These are phyloP conservation scores for Alternaria metachromatica DNA, from an alignment of 2,329 filamentous ascomycete genomes.

Conservation along the genomic window DNA sequence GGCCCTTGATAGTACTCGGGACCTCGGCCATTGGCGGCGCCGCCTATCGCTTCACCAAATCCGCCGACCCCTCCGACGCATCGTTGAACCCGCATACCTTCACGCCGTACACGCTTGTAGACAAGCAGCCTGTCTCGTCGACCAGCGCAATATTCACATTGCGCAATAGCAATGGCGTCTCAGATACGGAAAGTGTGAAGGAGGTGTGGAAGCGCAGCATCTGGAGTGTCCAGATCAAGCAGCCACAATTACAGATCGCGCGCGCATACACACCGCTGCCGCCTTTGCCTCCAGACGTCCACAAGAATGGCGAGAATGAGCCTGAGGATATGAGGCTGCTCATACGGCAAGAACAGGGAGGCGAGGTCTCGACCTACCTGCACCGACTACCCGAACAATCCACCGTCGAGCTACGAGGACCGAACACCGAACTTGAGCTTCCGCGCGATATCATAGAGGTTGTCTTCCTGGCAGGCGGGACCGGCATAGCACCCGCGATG, in stretches of 20 bases:
- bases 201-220: conserved; percentile 67
- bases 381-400: conserved; percentile 68
- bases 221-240: conserved; percentile 92
- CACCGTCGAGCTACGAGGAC: conserved; percentile 78
- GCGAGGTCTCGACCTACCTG: conserved; percentile 87
- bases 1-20: conserved; percentile 41
- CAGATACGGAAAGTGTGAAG: conserved; percentile 39
- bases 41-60: conserved; percentile 39
- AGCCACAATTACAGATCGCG: conserved; percentile 91
- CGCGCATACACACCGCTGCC: conserved; percentile 91
- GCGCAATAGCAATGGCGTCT: conserved; percentile 46
- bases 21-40: conserved; percentile 44
- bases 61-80: conserved; percentile 30
- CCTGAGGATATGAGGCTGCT: conserved; percentile 69
- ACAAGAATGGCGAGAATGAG: conserved; percentile 30
- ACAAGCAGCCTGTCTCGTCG: conserved; percentile 68
- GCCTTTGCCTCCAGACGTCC: conserved; percentile 50
- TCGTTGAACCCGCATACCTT: conserved; percentile 67
- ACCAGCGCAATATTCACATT: conserved; percentile 74
- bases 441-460: conserved; percentile 63
- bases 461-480: conserved; percentile 89
- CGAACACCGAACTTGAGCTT: conserved; percentile 71
- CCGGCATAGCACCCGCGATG: conserved; percentile 87
- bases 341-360: conserved; percentile 77
- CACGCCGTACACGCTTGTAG: conserved; percentile 68